These are phyloP conservation scores for Eutypa lata DNA, from an alignment of 2,329 filamentous ascomycete genomes.

Conservation along the genomic window DNA sequence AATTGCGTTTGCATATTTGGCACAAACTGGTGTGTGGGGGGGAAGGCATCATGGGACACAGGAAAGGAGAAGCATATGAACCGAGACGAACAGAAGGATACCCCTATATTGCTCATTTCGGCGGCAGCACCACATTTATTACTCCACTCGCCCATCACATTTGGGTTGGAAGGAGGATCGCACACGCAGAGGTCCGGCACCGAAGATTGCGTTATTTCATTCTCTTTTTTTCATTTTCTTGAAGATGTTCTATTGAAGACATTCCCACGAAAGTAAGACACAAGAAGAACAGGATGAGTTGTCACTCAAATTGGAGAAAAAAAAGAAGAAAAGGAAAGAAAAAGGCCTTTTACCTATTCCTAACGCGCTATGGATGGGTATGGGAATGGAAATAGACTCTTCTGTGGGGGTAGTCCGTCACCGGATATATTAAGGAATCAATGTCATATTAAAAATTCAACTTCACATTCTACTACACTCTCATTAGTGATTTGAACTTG, in stretches of 20 bases:
- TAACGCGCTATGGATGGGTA: constrained; percentile 17
- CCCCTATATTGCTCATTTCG: constrained; percentile 28
- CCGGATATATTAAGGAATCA: constrained; percentile 32
- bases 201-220: constrained; percentile 15
- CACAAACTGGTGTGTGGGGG: constrained; percentile 13
- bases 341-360: constrained; percentile 10
- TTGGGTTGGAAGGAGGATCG: constrained; percentile 16
- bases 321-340: constrained; percentile 13
- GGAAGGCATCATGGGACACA: constrained; percentile 15
- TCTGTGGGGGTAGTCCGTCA: constrained; percentile 35
- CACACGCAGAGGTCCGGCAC: constrained; percentile 25
- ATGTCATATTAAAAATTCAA: constrained; percentile 20
- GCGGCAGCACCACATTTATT: constrained; percentile 12
- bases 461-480: constrained; percentile 8
- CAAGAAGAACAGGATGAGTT: constrained; percentile 11
- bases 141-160: constrained; percentile 23
- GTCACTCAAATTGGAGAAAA: constrained; percentile 21
- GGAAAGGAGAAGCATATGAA: constrained; percentile 28
- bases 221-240: neutral
- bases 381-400: constrained; percentile 38
- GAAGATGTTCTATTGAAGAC: constrained; percentile 18
- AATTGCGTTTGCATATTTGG: constrained; percentile 23
- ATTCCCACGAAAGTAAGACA: constrained; percentile 15
- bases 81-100: constrained; percentile 32
- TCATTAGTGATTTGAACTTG: constrained; percentile 4